Conservation (phyloP, 139 green algal species). For the Chlorella sp. region DNA sequence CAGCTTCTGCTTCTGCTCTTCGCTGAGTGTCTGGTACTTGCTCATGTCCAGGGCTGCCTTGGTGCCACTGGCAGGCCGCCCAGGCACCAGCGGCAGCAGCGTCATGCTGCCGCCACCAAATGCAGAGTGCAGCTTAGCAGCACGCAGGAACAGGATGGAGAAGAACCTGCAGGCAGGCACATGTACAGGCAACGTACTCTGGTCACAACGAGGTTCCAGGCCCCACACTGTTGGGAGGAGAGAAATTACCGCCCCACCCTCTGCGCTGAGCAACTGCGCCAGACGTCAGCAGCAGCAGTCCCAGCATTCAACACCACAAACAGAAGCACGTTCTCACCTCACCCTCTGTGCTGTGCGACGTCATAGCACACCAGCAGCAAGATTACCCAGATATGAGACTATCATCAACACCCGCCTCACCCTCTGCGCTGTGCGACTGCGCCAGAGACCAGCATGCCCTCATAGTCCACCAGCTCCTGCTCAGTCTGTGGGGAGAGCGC, state of each 20-base stretch:
- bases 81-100: conserved; percentile 64
- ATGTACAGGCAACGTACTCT: too few relatives aligned
- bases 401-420: too few relatives aligned
- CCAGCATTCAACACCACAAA: too few relatives aligned
- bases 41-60: conserved; percentile 40
- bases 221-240: too few relatives aligned
- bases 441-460: conserved; percentile 81
- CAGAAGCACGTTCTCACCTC: too few relatives aligned
- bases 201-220: too few relatives aligned
- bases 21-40: conserved; percentile 63
- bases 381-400: too few relatives aligned
- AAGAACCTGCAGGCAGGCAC: conserved; percentile 78
- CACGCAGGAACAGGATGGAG: conserved; percentile 72
- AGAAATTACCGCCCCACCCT: too few relatives aligned
- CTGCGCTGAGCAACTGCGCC: conserved; percentile 46
- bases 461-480: conserved; percentile 73
- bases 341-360: too few relatives aligned
- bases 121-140: conserved; percentile 62
- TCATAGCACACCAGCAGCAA: too few relatives aligned
- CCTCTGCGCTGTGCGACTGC: conserved; percentile 40
- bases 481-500: conserved; percentile 8
- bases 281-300: conserved; percentile 82
- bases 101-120: conserved; percentile 68
- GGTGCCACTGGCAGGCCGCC: conserved; percentile 42
- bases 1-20: conserved; percentile 69